Base-by-base conservation (phyloP, 2,329 filamentous ascomycete genomes). In the Fusarium heterosporum region DNA sequence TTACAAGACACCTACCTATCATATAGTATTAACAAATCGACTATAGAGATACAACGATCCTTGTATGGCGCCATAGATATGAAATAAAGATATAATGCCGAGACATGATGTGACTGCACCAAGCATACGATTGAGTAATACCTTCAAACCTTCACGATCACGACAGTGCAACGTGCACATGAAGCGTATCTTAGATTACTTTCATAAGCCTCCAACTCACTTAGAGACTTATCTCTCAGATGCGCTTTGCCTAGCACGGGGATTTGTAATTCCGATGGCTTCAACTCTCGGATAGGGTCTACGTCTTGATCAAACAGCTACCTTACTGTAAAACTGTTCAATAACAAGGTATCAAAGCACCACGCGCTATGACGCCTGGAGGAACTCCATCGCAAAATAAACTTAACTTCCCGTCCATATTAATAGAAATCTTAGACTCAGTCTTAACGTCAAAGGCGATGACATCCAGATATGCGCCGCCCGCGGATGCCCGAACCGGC, bases 401-500 rank as follows among this genome's bases (percentile, higher is more conserved):
- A 36, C 28, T n/a, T n/a, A 36, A 16, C 34, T 36, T n/a, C n/a
- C n/a, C n/a, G 28, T 16, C 34, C 14, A 47, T 61, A 45, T 45
- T 5, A 16, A 30, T 41, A 25, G 19, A 32, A 25, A 28, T 30
- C 26, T 8, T n/a, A 8, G 32, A 38, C 41, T 61, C 46, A 61
- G 58, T 28, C 50, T 57, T 50, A 40, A 36, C 34, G 16, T 36
- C 8, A n/a, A n/a, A 36, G n/a, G 22, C 22, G 22, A 36, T 12
- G 28, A 29, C 16, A 4, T 29, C 12, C 19, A 28, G 14, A 34
- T 11, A 19, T 39, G 10, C 29, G 46, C 17, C 11, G 7, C 34
- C 60, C 60, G 60, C 60, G 60, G 59, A 47, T 10, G 4, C 25
- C 60, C 43, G 58, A 61, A 19, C 28, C 39, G 19, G 14, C 46